Evolutionary conservation across 2,329 filamentous ascomycete species (phyloP).

Genomic region (Diplodia sapinea): DNA sequence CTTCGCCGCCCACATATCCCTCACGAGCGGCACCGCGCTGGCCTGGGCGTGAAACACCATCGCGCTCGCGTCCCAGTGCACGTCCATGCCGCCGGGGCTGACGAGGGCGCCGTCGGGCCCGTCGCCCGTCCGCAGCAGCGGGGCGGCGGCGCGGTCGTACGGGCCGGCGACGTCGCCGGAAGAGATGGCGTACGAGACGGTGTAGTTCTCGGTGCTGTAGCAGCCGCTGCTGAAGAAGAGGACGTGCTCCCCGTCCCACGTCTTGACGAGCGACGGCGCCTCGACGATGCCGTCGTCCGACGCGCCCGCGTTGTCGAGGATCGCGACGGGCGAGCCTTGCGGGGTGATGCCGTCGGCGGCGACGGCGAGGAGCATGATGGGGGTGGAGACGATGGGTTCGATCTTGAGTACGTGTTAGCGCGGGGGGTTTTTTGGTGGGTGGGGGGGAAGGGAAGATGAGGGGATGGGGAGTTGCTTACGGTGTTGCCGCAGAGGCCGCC

Average conservation of each 20-base stretch:
- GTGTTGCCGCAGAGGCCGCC: slow-evolving; percentile 30
- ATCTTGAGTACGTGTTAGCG: slow-evolving; percentile 33
- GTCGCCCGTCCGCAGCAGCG: slow-evolving; percentile 25
- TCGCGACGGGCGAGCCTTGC: slow-evolving; percentile 55
- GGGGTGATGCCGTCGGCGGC: slow-evolving; percentile 58
- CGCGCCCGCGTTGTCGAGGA: slow-evolving; percentile 54
- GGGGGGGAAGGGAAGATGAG: too few relatives aligned
- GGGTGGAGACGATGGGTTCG: slow-evolving; percentile 53
- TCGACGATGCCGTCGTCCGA: slow-evolving; percentile 62
- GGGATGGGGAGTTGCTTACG: background rate
- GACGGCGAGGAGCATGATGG: slow-evolving; percentile 63
- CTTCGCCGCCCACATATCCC: slow-evolving; percentile 14
- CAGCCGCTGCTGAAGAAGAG: slow-evolving; percentile 69
- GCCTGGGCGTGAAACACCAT: slow-evolving; percentile 23
- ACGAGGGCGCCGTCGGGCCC: background rate
- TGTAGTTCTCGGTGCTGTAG: slow-evolving; percentile 61
- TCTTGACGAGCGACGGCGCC: slow-evolving; percentile 61
- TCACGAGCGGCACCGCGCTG: background rate
- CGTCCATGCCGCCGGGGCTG: slow-evolving; percentile 19
- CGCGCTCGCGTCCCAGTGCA: slow-evolving; percentile 11
- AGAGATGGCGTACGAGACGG: slow-evolving; percentile 63
- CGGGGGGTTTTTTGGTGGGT: background rate
- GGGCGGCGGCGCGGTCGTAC: slow-evolving; percentile 29
- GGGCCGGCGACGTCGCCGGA: slow-evolving; percentile 40
- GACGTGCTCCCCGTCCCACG: slow-evolving; percentile 59